Evolutionary conservation across 345 rosid species (phyloP).

Genomic region (Hibiscus mutabilis): DNA sequence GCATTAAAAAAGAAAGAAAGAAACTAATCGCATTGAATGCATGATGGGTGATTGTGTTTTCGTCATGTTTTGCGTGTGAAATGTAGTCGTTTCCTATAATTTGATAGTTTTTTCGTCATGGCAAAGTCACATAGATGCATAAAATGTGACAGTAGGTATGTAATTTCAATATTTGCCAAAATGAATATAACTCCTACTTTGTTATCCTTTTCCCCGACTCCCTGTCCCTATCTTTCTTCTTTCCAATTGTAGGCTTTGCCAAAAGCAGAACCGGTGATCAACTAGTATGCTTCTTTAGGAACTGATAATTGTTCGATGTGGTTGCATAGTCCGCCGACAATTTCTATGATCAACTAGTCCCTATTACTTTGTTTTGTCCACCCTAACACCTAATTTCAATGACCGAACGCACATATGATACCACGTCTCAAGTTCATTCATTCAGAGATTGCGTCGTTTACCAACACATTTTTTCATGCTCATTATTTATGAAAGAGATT

Average conservation of each 20-base stretch:
- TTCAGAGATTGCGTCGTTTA: neutral
- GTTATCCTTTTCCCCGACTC: neutral
- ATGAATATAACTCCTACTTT: no score
- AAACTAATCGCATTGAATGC: constrained; percentile 19
- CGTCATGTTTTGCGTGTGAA: constrained; percentile 32
- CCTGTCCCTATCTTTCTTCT: neutral
- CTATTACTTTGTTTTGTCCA: neutral
- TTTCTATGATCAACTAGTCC: no score
- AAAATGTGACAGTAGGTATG: neutral
- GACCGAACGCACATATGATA: no score
- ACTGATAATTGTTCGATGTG: no score
- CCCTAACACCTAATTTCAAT: neutral
- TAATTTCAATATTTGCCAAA: neutral
- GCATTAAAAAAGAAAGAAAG: no score
- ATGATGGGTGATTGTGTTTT: constrained; percentile 17
- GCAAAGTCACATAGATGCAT: neutral
- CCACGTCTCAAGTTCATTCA: neutral
- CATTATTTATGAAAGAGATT: no score
- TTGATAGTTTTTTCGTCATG: neutral
- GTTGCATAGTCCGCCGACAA: no score
- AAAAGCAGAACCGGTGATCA: no score
- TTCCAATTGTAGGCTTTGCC: neutral
- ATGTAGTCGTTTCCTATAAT: constrained; percentile 16
- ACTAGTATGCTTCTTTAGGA: no score
- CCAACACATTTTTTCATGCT: neutral